Base-by-base conservation (phyloP, 768 basidiomycete species). In the Collybia sp. region DNA sequence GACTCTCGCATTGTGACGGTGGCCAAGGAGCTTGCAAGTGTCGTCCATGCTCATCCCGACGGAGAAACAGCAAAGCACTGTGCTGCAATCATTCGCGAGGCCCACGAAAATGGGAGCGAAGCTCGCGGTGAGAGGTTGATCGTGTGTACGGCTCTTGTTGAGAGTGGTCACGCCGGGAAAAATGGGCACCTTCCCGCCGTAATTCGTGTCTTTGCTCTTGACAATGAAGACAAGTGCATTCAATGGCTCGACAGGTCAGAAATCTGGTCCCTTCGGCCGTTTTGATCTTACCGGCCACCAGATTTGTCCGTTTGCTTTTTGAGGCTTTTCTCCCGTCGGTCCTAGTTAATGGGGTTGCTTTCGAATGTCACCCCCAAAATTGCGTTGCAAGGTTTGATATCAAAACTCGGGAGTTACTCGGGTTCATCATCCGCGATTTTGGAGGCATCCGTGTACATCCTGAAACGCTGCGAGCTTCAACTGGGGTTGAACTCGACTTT, bases 301-400 rank as follows among this genome's bases (percentile, higher is more conserved):
- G 76, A 45, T 78, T 77, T 51, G 66, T 72, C 44, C 66, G 70
- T 19, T 38, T 80, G 20, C 72, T 79, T 48, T 70, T 80, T 48
- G 60, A 65, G n/a, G 78, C 79, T 2, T 80, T 82, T 53, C 62
- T 82, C 15, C 78, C 80, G 2, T 64, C 77, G 0, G 67, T 79
- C 48, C 58, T 82, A 3, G 53, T 70, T 44, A 76, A 82, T 47
- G 77, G 79, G 6, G 77, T 82, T 3, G 77, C 73, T 1, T 80
- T 82, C 52, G 78, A 82, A 56, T 75, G 71, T 41, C 80, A 82
- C 53, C 76, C 76, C 1, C 80, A 82, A 58, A 80, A 82, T 49
- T 79, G 77, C 48, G 62, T 82, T 6, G 77, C 77, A 5, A 70
- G 77, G 1, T 80, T 79, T 50, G 71, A 75, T 47, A 50, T 73